Evolutionary conservation across 441 rosid genomes (phyloP), one percentile per base, ranked within the genome.

Genomic region (Jatropha multifida): DNA sequence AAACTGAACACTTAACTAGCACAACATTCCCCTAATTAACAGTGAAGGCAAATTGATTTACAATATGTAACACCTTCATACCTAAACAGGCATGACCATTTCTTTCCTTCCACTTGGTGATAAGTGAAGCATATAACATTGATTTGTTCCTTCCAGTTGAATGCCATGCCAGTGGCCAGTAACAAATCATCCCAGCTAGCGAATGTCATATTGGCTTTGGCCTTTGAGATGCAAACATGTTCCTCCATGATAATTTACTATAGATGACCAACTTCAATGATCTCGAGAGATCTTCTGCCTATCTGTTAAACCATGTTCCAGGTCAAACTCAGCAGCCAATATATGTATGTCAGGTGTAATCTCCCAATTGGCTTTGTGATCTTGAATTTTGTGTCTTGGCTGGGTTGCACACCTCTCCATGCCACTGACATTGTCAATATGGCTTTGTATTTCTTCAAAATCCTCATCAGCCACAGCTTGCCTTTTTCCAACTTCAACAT

Each of bases 391-490:
- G 73, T 55, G 88, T 74, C 84, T 83, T 63, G 93, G 89, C 74
- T 69, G 75, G 20, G 86, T 86, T 20, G 81, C 80, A 44, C 88
- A 85, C 69, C 91, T 82, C 79, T 87, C 89, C 73, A 85, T 71
- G 37, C 87, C 81, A 32, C 89, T 83, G 68, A 88, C 76, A 65
- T 84, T 77, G 38, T 82, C 89, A 55, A 85, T 84, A 79, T 90
- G 92, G 77, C 80, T 83, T 48, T 82, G 87, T 74, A 88, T 84
- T 68, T 84, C 92, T 73, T 82, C 88, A 38, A 90, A 81, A 80
- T 90, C 93, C 81, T 86, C 92, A 13, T 81, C 87, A 80, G 82
- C 92, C 73, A 86, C 88, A 68, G 88, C 89, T 80, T 81, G 83
- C 27, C 88, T 79, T 77, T 89, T 86, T 54, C 89, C 89, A 67